Evolutionary conservation across 2,329 filamentous ascomycete species (phyloP).

Genomic region (Aspergillus ustus): DNA sequence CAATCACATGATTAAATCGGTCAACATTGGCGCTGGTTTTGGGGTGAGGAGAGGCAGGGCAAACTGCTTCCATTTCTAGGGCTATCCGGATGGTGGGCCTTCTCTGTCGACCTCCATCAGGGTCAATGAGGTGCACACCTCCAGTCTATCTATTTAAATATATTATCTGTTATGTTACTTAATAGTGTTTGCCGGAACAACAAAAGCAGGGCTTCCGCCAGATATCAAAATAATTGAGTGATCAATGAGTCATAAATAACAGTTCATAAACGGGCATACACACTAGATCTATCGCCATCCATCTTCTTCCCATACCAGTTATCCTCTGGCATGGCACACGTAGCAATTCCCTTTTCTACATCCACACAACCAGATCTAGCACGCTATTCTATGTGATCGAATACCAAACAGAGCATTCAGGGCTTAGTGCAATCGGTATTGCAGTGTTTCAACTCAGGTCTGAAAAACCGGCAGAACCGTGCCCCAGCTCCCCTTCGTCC

Average conservation of each 20-base stretch:
- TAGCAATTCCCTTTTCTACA: background rate
- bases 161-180: too few relatives aligned
- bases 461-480: conserved; percentile 61
- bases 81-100: too few relatives aligned
- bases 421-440: too few relatives aligned
- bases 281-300: background rate
- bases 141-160: too few relatives aligned
- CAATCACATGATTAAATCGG: too few relatives aligned
- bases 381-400: background rate
- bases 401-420: background rate
- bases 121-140: too few relatives aligned
- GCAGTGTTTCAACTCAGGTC: background rate
- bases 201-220: too few relatives aligned
- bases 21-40: too few relatives aligned
- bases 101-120: too few relatives aligned
- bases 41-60: too few relatives aligned
- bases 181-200: too few relatives aligned
- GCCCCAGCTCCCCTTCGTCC: conserved; percentile 69
- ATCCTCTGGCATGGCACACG: background rate
- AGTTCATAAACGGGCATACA: background rate
- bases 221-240: background rate
- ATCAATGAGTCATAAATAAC: background rate
- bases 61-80: too few relatives aligned
- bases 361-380: background rate
- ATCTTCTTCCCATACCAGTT: background rate